Conservation (phyloP, 2,329 filamentous ascomycete genomes). For the Epichloe aotearoae region DNA sequence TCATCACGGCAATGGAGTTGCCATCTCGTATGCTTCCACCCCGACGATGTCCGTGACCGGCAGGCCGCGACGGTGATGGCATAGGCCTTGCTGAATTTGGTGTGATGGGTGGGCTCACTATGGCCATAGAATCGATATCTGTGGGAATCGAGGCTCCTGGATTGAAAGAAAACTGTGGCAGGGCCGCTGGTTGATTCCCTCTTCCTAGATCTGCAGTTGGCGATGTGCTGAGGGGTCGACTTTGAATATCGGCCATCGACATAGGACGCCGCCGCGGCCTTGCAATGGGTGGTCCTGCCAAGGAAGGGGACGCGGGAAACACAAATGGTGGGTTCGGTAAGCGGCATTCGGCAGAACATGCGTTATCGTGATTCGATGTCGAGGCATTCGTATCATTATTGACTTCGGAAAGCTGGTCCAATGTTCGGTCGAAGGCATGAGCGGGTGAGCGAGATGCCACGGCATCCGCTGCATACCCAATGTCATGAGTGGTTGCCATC, state of each 20-base stretch:
- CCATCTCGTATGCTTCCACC: constrained; percentile 55
- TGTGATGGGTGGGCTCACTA: constrained; percentile 43
- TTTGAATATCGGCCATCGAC: constrained; percentile 37
- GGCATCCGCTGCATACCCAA: constrained; percentile 21
- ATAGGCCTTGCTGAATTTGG: constrained; percentile 34
- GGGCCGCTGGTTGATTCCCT: constrained; percentile 22
- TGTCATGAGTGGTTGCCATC: constrained; percentile 29
- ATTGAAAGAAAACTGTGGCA: constrained; percentile 45
- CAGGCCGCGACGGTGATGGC: constrained; percentile 43
- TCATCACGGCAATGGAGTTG: constrained; percentile 47
- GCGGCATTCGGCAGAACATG: constrained; percentile 16
- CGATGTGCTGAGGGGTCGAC: constrained; percentile 16
- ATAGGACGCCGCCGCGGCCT: constrained; percentile 38
- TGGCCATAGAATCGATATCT: constrained; percentile 20
- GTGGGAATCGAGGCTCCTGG: constrained; percentile 27
- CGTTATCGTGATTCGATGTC: not conserved
- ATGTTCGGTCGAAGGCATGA: constrained; percentile 10
- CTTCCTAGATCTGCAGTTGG: constrained; percentile 16
- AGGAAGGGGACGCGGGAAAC: constrained; percentile 40
- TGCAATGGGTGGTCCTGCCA: constrained; percentile 23
- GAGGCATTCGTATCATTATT: not conserved
- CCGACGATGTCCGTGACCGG: constrained; percentile 62
- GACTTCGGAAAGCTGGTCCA: not conserved
- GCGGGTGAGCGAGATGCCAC: not conserved
- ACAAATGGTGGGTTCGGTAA: constrained; percentile 52